A percentile compares a stretch with the other conserved stretches of the same genome.
phyloP scores from a whole-genome alignment of 306 rosid genomes.

The Vigna mungo region DNA sequence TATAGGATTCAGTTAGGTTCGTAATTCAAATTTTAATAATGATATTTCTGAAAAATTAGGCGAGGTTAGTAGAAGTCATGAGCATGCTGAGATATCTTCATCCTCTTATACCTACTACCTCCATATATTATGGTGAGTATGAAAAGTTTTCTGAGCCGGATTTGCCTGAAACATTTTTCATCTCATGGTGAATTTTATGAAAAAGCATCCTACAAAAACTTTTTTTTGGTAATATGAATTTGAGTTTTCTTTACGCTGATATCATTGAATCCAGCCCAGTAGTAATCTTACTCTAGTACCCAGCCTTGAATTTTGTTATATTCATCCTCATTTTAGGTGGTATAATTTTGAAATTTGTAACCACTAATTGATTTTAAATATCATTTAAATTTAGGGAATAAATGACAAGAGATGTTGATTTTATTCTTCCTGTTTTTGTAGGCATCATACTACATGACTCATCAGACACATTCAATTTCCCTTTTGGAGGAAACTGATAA shows the following conservation, averaged over 20 bases:
- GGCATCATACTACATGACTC: conserved; percentile 89
- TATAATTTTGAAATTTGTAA: conserved; percentile 18
- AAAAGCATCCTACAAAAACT: background rate
- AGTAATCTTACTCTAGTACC: conserved; percentile 6
- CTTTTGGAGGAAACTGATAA: conserved; percentile 74
- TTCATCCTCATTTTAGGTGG: conserved; percentile 16
- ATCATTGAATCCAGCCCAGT: background rate
- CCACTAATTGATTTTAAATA: conserved; percentile 11
- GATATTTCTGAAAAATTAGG: conserved; percentile 6
- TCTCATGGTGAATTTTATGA: conserved; percentile 13
- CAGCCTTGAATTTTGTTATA: background rate
- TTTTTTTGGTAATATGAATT: background rate
- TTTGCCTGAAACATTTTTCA: conserved; percentile 10
- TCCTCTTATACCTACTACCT: conserved; percentile 5
- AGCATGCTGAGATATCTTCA: background rate
- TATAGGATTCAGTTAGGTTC: too few relatives aligned
- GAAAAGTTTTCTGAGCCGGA: background rate
- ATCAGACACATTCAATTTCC: conserved; percentile 54
- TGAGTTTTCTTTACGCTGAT: conserved; percentile 12
- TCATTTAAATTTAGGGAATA: conserved; percentile 29
- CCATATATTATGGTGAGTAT: background rate
- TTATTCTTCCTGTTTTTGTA: conserved; percentile 48
- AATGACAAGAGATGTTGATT: conserved; percentile 37
- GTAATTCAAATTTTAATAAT: background rate
- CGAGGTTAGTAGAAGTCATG: background rate